Percentiles rank a stretch among this genome's conserved stretches.
Conservation (phyloP, 2,329 filamentous ascomycete species). For the Venturia pyrina region DNA sequence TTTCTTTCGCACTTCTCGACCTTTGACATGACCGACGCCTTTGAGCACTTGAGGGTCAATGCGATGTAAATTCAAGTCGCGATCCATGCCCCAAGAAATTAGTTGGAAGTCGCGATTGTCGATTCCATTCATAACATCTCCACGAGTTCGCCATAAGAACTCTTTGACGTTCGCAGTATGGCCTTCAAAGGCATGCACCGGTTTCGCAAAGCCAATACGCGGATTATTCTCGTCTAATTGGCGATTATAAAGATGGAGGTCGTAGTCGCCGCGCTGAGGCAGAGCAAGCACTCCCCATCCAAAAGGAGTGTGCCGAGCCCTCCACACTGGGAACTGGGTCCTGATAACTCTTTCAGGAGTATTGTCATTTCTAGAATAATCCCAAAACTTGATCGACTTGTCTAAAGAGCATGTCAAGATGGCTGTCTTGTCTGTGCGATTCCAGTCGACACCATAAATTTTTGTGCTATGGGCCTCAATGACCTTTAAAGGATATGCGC, state of each 20-base stretch:
- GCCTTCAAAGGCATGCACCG: constrained; percentile 43
- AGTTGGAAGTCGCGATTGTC: constrained; percentile 87
- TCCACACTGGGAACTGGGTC: constrained; percentile 81
- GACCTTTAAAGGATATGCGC: constrained; percentile 67
- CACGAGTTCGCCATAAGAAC: constrained; percentile 79
- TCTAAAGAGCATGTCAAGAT: constrained; percentile 85
- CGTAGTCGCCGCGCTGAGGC: constrained; percentile 79
- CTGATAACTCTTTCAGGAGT: constrained; percentile 66
- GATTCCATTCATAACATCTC: constrained; percentile 51
- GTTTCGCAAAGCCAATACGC: constrained; percentile 24
- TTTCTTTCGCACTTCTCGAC: constrained; percentile 51
- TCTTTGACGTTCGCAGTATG: constrained; percentile 67
- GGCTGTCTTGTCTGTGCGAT: constrained; percentile 60
- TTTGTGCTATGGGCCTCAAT: constrained; percentile 86
- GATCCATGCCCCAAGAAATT: constrained; percentile 86
- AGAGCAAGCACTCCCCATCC: constrained; percentile 78
- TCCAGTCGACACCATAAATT: constrained; percentile 95
- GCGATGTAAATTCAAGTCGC: constrained; percentile 67
- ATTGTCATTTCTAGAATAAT: constrained; percentile 53
- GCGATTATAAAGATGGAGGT: constrained; percentile 75
- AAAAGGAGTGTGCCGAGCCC: constrained; percentile 84
- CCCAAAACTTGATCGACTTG: constrained; percentile 89
- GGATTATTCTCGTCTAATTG: constrained; percentile 36
- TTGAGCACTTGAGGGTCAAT: constrained; percentile 55
- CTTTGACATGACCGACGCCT: constrained; percentile 64